Conservation (phyloP, 345 rosid species). For the Cardamine resedifolia region DNA sequence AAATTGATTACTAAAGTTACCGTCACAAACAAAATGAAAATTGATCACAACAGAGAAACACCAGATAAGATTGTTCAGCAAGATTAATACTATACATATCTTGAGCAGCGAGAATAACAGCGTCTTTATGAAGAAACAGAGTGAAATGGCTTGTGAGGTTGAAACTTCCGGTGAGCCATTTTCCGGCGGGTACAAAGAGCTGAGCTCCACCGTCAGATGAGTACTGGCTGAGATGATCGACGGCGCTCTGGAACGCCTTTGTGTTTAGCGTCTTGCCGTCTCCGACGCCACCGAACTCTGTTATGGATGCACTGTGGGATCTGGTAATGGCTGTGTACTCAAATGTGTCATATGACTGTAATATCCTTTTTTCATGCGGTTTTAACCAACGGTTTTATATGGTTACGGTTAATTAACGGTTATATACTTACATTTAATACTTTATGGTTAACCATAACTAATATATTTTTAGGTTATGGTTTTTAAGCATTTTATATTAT, state of each 20-base stretch:
- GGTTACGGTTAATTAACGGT: too few relatives aligned
- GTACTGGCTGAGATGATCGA: slow-evolving; percentile 53
- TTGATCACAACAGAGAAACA: too few relatives aligned
- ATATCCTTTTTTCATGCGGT: too few relatives aligned
- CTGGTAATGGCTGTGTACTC: slow-evolving; percentile 75
- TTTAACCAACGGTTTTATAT: too few relatives aligned
- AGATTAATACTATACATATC: too few relatives aligned
- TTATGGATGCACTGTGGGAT: slow-evolving; percentile 71
- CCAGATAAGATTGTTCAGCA: too few relatives aligned
- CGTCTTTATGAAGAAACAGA: slow-evolving; percentile 78
- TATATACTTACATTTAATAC: too few relatives aligned
- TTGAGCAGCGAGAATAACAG: slow-evolving; percentile 82
- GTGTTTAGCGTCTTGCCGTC: slow-evolving; percentile 83
- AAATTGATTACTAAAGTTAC: too few relatives aligned
- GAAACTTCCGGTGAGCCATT: slow-evolving; percentile 90
- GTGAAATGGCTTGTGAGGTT: slow-evolving; percentile 84
- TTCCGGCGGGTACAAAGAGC: slow-evolving; percentile 76
- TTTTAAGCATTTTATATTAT: too few relatives aligned
- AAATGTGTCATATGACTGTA: slow-evolving; percentile 37
- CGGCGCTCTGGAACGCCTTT: slow-evolving; percentile 71
- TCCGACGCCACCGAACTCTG: slow-evolving; percentile 88
- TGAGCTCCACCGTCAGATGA: slow-evolving; percentile 62
- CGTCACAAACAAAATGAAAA: too few relatives aligned
- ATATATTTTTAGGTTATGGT: too few relatives aligned
- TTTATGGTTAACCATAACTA: too few relatives aligned